These are phyloP conservation scores for Nannochloropsis oceanica DNA, from an alignment of 108 stramenopile genomes.

Conservation along the genomic window DNA sequence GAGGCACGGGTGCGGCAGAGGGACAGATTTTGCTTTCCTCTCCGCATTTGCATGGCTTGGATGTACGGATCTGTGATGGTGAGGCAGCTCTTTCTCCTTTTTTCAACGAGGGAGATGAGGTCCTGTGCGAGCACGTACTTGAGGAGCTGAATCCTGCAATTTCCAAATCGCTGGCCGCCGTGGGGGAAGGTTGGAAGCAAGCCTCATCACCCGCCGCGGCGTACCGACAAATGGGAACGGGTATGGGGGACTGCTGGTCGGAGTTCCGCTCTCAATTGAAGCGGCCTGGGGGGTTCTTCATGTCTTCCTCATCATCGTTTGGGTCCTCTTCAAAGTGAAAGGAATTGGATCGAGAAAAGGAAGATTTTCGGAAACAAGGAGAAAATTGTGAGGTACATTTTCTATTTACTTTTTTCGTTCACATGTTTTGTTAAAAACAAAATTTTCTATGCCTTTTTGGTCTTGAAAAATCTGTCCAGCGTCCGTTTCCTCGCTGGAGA, in stretches of 20 bases:
- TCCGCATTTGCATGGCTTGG: not conserved
- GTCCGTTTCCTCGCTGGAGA: not conserved
- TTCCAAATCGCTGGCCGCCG: not conserved
- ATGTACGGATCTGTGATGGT: not conserved
- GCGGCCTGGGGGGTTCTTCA: not conserved
- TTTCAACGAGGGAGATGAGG: not conserved
- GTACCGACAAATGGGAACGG: not conserved
- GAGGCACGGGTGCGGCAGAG: not conserved
- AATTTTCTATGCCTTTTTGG: not conserved
- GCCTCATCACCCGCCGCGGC: not conserved
- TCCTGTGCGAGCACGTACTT: not conserved
- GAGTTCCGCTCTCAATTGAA: not conserved
- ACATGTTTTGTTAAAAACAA: not conserved
- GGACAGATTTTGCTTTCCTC: not conserved
- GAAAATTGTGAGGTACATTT: not conserved
- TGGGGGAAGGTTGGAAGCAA: not conserved
- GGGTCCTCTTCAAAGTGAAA: not conserved
- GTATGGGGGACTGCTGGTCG: not conserved
- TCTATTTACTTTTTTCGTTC: not conserved
- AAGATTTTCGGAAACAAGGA: not conserved
- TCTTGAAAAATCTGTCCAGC: not conserved
- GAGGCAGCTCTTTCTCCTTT: not conserved
- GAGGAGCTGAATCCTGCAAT: not conserved
- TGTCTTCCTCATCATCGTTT: not conserved
- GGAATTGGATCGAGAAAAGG: not conserved